phyloP scores from a whole-genome alignment of 805 yeast species.

The Wickerhamomyces pijperi region DNA sequence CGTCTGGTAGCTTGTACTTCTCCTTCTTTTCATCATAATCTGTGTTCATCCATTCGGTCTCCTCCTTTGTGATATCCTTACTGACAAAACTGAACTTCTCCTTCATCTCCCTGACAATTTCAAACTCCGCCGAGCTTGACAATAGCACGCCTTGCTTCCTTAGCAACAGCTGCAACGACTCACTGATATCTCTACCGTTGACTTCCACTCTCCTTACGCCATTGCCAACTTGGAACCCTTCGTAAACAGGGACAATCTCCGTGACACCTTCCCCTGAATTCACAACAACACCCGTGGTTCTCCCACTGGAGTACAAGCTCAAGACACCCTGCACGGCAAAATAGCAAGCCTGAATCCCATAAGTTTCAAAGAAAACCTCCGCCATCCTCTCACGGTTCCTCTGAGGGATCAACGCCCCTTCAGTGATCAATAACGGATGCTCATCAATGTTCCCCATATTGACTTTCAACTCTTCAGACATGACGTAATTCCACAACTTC shows the following conservation, averaged over 20 bases:
- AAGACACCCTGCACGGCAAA: slow-evolving; percentile 89
- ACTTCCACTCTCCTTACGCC: slow-evolving; percentile 66
- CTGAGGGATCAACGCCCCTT: slow-evolving; percentile 78
- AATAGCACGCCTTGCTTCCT: slow-evolving; percentile 60
- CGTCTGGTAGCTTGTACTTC: slow-evolving; percentile 70
- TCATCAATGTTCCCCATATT: slow-evolving; percentile 45
- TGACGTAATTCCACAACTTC: slow-evolving; percentile 60
- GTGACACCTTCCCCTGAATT: slow-evolving; percentile 94
- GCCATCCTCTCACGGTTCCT: slow-evolving; percentile 85
- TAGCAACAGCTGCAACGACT: slow-evolving; percentile 55
- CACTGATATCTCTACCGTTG: slow-evolving; percentile 83
- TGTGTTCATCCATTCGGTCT: slow-evolving; percentile 33
- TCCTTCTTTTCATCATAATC: slow-evolving; percentile 6
- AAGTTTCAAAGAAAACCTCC: slow-evolving; percentile 83
- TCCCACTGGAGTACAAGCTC: slow-evolving; percentile 76
- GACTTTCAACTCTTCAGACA: slow-evolving; percentile 44
- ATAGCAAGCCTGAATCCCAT: slow-evolving; percentile 81
- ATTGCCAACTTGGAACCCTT: slow-evolving; percentile 72
- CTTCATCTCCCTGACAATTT: slow-evolving; percentile 67
- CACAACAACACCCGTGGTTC: slow-evolving; percentile 82
- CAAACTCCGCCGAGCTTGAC: slow-evolving; percentile 68
- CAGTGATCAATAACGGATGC: slow-evolving; percentile 82
- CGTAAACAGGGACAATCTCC: slow-evolving; percentile 80
- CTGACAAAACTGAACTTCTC: slow-evolving; percentile 65
- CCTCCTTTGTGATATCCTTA: slow-evolving; percentile 44